Percentiles rank a stretch among this genome's conserved stretches.
These are phyloP conservation scores for Phytophthora hibernalis DNA, from an alignment of 352 stramenopile species.

Conservation along the genomic window DNA sequence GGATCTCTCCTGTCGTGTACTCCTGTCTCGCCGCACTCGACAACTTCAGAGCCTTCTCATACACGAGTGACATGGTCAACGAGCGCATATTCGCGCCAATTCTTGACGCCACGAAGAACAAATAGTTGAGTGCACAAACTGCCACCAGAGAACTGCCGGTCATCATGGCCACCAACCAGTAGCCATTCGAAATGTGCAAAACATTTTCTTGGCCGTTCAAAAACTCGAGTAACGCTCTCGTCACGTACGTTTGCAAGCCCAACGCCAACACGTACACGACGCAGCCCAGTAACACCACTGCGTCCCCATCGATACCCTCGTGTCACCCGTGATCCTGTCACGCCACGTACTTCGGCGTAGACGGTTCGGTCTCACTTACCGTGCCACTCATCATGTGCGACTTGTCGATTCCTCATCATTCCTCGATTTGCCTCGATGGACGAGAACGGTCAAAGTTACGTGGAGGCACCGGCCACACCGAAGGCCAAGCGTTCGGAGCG, in stretches of 20 bases:
- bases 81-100: constrained; percentile 49
- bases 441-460: too few species aligned
- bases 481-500: too few species aligned
- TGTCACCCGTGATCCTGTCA: too few species aligned
- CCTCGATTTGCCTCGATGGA: too few species aligned
- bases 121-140: constrained; percentile 45
- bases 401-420: too few species aligned
- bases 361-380: too few species aligned
- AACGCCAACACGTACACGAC: constrained; percentile 40
- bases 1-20: constrained; percentile 48
- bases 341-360: too few species aligned
- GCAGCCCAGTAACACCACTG: constrained; percentile 24
- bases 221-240: constrained; percentile 38
- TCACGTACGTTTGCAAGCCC: constrained; percentile 35
- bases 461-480: too few species aligned
- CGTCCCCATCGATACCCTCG: too few species aligned
- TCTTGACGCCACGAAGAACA: constrained; percentile 41
- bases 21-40: constrained; percentile 51
- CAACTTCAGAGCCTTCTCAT: constrained; percentile 64
- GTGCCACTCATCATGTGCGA: too few species aligned
- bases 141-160: constrained; percentile 28
- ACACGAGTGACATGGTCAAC: constrained; percentile 50
- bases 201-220: constrained; percentile 39
- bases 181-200: constrained; percentile 38
- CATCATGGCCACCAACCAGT: constrained; percentile 41